Percentiles rank a stretch among this genome's conserved stretches.
These are phyloP conservation scores for Acacia melanoxylon DNA, from an alignment of 306 rosid genomes.

Conservation along the genomic window DNA sequence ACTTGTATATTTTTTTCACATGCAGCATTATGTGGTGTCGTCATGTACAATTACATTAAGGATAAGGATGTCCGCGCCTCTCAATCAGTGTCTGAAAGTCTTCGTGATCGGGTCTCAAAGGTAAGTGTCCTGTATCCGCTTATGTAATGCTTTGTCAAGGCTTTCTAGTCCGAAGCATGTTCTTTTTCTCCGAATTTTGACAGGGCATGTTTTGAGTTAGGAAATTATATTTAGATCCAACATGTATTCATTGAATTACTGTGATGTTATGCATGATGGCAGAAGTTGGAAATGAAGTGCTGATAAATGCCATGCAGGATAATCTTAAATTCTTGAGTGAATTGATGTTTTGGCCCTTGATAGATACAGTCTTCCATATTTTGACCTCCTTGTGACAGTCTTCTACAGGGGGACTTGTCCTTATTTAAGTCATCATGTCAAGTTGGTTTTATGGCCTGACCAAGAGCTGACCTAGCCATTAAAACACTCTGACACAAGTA, in stretches of 20 bases:
- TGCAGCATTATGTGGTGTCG: constrained; percentile 85
- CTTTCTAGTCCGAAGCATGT: neutral
- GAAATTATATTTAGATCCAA: neutral
- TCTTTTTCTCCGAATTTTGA: neutral
- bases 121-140: constrained; percentile 33
- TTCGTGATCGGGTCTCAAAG: constrained; percentile 71
- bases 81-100: constrained; percentile 57
- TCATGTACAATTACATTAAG: constrained; percentile 92
- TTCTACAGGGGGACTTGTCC: neutral
- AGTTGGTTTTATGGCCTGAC: neutral
- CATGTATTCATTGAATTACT: neutral
- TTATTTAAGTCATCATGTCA: neutral
- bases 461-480: neutral
- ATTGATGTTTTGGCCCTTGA: neutral
- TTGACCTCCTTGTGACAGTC: neutral
- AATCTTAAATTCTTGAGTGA: neutral
- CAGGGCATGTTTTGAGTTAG: neutral
- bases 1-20: constrained; percentile 22
- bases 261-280: neutral
- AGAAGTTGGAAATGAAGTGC: neutral
- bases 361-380: neutral
- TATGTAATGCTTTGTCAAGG: constrained; percentile 24
- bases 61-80: constrained; percentile 87
- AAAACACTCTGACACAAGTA: neutral
- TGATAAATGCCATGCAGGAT: neutral